phyloP scores from a whole-genome alignment of 1,139 yeast genomes.

The Debaryomycetaceae sp. region DNA sequence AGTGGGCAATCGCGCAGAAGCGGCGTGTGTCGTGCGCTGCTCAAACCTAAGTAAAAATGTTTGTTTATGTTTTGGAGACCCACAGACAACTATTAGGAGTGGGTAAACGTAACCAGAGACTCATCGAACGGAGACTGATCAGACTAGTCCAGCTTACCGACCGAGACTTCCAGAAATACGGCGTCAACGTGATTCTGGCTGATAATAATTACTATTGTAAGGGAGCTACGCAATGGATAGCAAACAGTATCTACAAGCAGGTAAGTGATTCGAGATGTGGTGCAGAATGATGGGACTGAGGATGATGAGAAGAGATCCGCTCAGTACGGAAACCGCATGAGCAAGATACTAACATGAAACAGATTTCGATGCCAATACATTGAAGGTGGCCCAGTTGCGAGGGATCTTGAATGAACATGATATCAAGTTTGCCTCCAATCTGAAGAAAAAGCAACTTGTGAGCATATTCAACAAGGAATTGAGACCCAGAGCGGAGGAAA shows the following conservation, averaged over 20 bases:
- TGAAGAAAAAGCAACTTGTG: constrained; percentile 61
- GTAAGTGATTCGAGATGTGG: not conserved
- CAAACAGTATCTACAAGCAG: not conserved
- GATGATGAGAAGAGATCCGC: too few relatives aligned
- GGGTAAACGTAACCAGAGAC: not conserved
- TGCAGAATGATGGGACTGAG: too few relatives aligned
- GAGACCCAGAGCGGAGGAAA: constrained; percentile 30
- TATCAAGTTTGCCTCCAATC: constrained; percentile 54
- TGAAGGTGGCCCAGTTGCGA: constrained; percentile 64
- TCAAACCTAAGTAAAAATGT: not conserved
- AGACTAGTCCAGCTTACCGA: too few relatives aligned
- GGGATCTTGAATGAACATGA: constrained; percentile 55
- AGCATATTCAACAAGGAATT: constrained; percentile 50
- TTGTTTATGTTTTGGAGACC: not conserved
- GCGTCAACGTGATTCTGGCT: too few relatives aligned
- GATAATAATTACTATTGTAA: not conserved
- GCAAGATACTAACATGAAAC: constrained; percentile 19
- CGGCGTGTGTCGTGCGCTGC: not conserved
- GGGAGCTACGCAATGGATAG: not conserved
- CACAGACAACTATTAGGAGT: not conserved
- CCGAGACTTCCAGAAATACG: too few relatives aligned
- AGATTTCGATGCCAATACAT: constrained; percentile 56
- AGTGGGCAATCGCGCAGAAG: not conserved
- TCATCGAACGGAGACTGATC: not conserved
- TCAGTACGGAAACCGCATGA: not conserved